Percentiles rank a stretch among this genome's conserved stretches.
Conservation (phyloP, 192 early-diverging fungal species). For the Umbelopsis isabellina region DNA sequence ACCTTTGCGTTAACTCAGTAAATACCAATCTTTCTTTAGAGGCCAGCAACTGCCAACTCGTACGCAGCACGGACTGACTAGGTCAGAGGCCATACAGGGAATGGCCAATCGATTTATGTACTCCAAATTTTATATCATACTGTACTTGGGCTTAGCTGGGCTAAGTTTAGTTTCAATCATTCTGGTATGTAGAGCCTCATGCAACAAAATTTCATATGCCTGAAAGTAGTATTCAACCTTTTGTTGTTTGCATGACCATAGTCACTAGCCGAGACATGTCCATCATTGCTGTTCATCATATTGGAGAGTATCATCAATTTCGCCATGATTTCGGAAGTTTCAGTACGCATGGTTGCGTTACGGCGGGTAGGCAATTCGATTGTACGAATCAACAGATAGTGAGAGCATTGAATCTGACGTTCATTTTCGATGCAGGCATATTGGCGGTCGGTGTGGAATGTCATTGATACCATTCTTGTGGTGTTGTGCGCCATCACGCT, state of each 20-base stretch:
- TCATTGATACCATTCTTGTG: slow-evolving; percentile 72
- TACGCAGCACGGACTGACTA: slow-evolving; percentile 55
- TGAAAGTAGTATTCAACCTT: background rate
- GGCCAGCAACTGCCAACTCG: slow-evolving; percentile 26
- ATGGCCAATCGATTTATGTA: slow-evolving; percentile 64
- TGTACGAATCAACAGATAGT: background rate
- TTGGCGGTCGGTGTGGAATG: slow-evolving; percentile 73
- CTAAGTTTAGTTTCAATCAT: slow-evolving; percentile 56
- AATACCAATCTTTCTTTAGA: background rate
- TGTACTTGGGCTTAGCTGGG: slow-evolving; percentile 54
- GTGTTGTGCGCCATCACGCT: slow-evolving; percentile 70
- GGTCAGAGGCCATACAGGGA: slow-evolving; percentile 54
- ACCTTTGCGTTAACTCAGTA: background rate
- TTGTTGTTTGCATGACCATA: slow-evolving; percentile 2
- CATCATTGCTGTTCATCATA: slow-evolving; percentile 68
- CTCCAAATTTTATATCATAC: slow-evolving; percentile 58
- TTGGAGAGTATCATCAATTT: slow-evolving; percentile 73
- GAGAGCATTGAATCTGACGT: background rate
- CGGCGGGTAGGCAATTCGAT: slow-evolving; percentile 49
- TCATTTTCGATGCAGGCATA: slow-evolving; percentile 42
- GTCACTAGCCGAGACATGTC: slow-evolving; percentile 42
- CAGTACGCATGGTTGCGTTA: slow-evolving; percentile 65
- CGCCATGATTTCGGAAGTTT: slow-evolving; percentile 78
- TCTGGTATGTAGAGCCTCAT: slow-evolving; percentile 36
- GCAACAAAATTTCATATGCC: background rate